These are phyloP conservation scores for Mollisiaceae sp. DNA, from an alignment of 2,329 filamentous ascomycete genomes.

Conservation along the genomic window DNA sequence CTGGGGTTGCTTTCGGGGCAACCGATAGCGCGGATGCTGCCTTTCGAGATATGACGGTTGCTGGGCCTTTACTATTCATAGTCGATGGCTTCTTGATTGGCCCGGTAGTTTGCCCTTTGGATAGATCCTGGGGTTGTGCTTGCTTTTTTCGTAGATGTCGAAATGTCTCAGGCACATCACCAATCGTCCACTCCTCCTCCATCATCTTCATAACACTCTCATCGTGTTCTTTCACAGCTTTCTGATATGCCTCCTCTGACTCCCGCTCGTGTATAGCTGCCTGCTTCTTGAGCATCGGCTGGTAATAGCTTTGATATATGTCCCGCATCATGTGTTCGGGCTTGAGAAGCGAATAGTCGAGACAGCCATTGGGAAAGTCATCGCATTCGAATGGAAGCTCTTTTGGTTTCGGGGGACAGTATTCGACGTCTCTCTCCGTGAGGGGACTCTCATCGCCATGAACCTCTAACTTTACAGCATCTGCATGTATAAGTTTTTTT, in stretches of 20 bases:
- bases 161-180: constrained; percentile 57
- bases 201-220: constrained; percentile 71
- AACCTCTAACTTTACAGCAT: constrained; percentile 66
- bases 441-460: constrained; percentile 57
- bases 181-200: constrained; percentile 64
- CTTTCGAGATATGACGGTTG: constrained; percentile 59
- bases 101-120: constrained; percentile 16
- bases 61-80: constrained; percentile 45
- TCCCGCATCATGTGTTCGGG: constrained; percentile 64
- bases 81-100: constrained; percentile 33
- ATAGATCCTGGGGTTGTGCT: constrained; percentile 19
- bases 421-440: constrained; percentile 81
- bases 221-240: constrained; percentile 60
- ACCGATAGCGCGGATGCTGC: constrained; percentile 60
- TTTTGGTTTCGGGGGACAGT: constrained; percentile 77
- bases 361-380: constrained; percentile 62
- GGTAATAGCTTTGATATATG: constrained; percentile 65
- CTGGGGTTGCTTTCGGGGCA: constrained; percentile 36
- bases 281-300: constrained; percentile 71
- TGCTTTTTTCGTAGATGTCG: constrained; percentile 39
- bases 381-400: constrained; percentile 73
- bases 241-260: constrained; percentile 53
- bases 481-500: constrained; percentile 59
- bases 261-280: constrained; percentile 66
- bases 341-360: constrained; percentile 64